Conservation (phyloP, 257 asterid species). For the Solanum neorickii region DNA sequence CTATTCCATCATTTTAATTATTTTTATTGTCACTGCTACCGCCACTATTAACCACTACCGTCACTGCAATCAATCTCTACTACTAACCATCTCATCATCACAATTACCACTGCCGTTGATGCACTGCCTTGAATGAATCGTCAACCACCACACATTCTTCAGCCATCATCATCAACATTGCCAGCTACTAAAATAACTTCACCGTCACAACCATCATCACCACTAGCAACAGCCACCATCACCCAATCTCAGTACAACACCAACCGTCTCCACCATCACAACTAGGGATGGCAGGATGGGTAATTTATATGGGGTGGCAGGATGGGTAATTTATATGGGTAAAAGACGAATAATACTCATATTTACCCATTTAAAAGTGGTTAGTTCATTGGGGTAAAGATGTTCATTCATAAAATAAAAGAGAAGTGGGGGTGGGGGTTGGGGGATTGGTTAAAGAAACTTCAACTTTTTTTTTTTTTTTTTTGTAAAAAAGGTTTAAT, state of each 20-base stretch:
- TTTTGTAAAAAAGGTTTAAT: too few species aligned
- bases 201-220: not conserved
- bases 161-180: not conserved
- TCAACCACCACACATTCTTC: not conserved
- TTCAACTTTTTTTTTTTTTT: too few species aligned
- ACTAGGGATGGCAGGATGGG: not conserved
- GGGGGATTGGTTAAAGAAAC: too few species aligned
- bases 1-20: not conserved
- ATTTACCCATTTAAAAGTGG: too few species aligned
- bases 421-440: too few species aligned
- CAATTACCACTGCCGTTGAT: not conserved
- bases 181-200: not conserved
- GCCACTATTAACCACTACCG: not conserved
- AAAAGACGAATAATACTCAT: too few species aligned
- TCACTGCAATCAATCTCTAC: not conserved
- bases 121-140: not conserved
- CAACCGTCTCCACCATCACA: not conserved
- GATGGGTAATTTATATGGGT: too few species aligned
- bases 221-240: not conserved
- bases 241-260: not conserved
- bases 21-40: not conserved
- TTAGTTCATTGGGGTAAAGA: too few species aligned
- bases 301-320: too few species aligned
- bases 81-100: not conserved
- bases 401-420: too few species aligned